Evolutionary conservation across 176 grass and related monocot species (phyloP).

Genomic region (Luzula sylvatica): DNA sequence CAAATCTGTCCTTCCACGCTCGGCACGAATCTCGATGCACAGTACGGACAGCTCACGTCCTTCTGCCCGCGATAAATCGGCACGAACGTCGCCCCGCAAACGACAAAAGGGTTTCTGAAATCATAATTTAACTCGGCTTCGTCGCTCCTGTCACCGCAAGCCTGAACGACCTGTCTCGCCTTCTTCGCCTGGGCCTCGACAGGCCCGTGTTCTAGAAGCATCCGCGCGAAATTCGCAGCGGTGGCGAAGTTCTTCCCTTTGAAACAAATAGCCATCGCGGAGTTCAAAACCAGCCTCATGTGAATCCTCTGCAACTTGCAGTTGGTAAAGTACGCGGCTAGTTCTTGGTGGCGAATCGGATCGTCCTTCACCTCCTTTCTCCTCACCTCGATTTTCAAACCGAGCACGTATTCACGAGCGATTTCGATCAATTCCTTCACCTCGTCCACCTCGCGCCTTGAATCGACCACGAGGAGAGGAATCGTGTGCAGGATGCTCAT

Average conservation of each 20-base stretch:
- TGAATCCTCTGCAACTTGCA: slow-evolving; percentile 85
- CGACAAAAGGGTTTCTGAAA: slow-evolving; percentile 90
- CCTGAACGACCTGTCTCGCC: slow-evolving; percentile 64
- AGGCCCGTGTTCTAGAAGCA: slow-evolving; percentile 83
- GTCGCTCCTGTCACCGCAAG: slow-evolving; percentile 46
- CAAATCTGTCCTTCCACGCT: slow-evolving; percentile 67
- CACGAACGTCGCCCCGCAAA: slow-evolving; percentile 70
- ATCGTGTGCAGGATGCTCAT: slow-evolving; percentile 71
- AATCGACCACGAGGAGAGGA: slow-evolving; percentile 76
- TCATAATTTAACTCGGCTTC: slow-evolving; percentile 61
- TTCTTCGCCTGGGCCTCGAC: slow-evolving; percentile 64
- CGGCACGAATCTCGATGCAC: slow-evolving; percentile 55
- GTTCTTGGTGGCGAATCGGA: slow-evolving; percentile 41
- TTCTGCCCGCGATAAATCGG: slow-evolving; percentile 97
- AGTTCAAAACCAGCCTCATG: slow-evolving; percentile 54
- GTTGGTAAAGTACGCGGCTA: slow-evolving; percentile 82
- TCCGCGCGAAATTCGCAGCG: slow-evolving; percentile 62
- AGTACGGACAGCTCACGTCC: slow-evolving; percentile 82
- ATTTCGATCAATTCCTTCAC: slow-evolving; percentile 94
- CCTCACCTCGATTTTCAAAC: slow-evolving; percentile 80
- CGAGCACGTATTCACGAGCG: slow-evolving; percentile 76
- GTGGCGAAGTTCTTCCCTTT: slow-evolving; percentile 58
- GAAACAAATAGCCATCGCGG: slow-evolving; percentile 72
- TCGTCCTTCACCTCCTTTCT: slow-evolving; percentile 67
- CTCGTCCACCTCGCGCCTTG: slow-evolving; percentile 89